Percentiles rank a stretch among this genome's conserved stretches.
Conservation (phyloP, 1,139 yeast genomes). For the Arxiozyma bovina region DNA sequence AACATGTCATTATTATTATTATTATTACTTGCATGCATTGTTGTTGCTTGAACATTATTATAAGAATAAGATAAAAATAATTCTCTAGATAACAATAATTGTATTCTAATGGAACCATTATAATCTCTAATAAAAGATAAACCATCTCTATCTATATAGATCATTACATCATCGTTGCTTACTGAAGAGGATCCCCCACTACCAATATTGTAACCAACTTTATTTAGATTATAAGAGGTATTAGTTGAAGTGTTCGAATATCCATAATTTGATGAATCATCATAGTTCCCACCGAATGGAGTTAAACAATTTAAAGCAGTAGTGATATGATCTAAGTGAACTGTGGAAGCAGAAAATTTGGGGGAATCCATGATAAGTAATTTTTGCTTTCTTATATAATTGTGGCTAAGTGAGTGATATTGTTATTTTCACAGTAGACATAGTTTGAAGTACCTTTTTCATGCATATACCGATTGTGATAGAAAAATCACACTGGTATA, state of each 20-base stretch:
- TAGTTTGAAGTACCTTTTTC: neutral
- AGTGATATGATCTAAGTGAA: slow-evolving; percentile 30
- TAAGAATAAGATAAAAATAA: slow-evolving; percentile 30
- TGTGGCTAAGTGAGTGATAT: neutral
- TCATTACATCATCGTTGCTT: slow-evolving; percentile 25
- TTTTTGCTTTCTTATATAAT: neutral
- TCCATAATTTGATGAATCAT: neutral
- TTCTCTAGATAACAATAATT: slow-evolving; percentile 26
- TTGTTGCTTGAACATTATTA: slow-evolving; percentile 2
- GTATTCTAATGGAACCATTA: slow-evolving; percentile 31
- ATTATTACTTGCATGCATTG: slow-evolving; percentile 5
- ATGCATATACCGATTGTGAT: no score
- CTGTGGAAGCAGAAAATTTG: slow-evolving; percentile 28
- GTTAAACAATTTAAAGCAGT: slow-evolving; percentile 28
- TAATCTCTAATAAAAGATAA: slow-evolving; percentile 33
- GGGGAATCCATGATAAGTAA: neutral
- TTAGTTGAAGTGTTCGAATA: neutral
- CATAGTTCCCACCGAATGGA: slow-evolving; percentile 22
- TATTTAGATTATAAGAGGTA: neutral
- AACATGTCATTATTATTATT: slow-evolving; percentile 12
- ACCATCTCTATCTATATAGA: slow-evolving; percentile 33
- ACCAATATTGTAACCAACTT: neutral
- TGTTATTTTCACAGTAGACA: neutral
- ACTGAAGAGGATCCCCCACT: neutral
- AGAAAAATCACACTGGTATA: no score